These are phyloP conservation scores for Debaryomyces nepalensis DNA, from an alignment of 1,139 yeast species.

Conservation along the genomic window DNA sequence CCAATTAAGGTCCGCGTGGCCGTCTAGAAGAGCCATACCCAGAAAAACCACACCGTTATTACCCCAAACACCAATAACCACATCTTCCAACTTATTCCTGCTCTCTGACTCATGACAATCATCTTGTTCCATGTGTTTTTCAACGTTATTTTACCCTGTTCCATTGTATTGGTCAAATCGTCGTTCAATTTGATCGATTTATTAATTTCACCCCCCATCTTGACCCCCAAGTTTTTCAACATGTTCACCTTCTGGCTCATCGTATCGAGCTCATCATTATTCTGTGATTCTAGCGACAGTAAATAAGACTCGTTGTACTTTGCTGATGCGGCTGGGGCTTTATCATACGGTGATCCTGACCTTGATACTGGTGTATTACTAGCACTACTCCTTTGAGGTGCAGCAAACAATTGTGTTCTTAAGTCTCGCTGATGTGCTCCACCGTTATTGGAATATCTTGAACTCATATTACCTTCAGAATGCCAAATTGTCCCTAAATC, in stretches of 20 bases:
- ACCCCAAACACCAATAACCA: conserved; percentile 74
- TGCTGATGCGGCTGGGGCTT: conserved; percentile 35
- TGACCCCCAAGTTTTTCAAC: conserved; percentile 70
- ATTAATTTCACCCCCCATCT: conserved; percentile 86
- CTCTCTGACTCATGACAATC: conserved; percentile 81
- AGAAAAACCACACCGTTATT: conserved; percentile 70
- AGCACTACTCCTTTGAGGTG: conserved; percentile 26
- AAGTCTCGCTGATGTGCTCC: conserved; percentile 52
- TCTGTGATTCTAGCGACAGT: conserved; percentile 80
- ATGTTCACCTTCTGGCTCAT: conserved; percentile 74
- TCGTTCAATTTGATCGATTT: conserved; percentile 68
- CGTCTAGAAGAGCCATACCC: conserved; percentile 70
- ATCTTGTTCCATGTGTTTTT: conserved; percentile 73
- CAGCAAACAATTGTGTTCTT: conserved; percentile 50
- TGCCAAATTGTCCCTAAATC: background rate
- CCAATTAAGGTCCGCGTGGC: no score
- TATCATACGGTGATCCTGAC: conserved; percentile 57
- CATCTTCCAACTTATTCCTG: conserved; percentile 78
- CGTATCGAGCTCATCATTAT: conserved; percentile 71
- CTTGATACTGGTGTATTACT: conserved; percentile 38
- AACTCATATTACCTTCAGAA: conserved; percentile 26
- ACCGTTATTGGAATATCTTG: conserved; percentile 40
- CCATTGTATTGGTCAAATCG: conserved; percentile 54
- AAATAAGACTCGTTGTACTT: conserved; percentile 61
- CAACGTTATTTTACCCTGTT: conserved; percentile 50